These are phyloP conservation scores for Hanseniaspora mollemarum DNA, from an alignment of 805 yeast genomes.

Conservation along the genomic window DNA sequence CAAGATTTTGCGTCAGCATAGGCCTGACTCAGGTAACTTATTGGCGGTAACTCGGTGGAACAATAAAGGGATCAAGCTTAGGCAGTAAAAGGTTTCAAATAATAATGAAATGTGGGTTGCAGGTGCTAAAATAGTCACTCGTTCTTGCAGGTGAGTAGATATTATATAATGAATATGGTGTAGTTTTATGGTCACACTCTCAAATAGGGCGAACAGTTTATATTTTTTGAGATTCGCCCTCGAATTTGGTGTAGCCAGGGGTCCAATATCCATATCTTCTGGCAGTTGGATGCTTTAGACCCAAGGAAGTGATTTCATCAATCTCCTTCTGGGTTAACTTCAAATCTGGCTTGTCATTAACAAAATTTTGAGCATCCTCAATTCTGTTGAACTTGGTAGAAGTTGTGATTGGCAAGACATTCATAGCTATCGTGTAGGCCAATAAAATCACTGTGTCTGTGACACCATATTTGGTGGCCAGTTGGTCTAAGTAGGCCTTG, in stretches of 20 bases:
- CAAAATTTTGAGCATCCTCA: constrained; percentile 43
- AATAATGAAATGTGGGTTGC: constrained; percentile 4
- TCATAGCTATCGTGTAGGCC: constrained; percentile 57
- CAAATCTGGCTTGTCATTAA: constrained; percentile 33
- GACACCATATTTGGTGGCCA: constrained; percentile 47
- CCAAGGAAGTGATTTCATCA: constrained; percentile 33
- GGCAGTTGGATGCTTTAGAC: constrained; percentile 28
- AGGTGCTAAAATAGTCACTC: neutral
- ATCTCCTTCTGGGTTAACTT: constrained; percentile 43
- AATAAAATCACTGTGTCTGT: constrained; percentile 55
- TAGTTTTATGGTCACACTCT: neutral
- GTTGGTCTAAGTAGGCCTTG: constrained; percentile 33
- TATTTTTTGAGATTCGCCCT: constrained; percentile 21
- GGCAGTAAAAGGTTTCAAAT: constrained; percentile 16
- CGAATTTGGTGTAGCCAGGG: constrained; percentile 22
- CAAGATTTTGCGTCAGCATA: constrained; percentile 36
- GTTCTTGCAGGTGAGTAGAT: neutral
- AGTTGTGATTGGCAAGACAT: constrained; percentile 65
- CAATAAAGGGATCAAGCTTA: constrained; percentile 9
- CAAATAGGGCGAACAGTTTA: neutral
- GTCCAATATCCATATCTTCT: constrained; percentile 29
- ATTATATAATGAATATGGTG: neutral
- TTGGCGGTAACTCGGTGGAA: constrained; percentile 15
- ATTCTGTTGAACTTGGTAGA: constrained; percentile 50
- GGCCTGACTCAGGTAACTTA: neutral